These are phyloP conservation scores for Myxozyma melibiosi DNA, from an alignment of 805 yeast genomes.

Conservation along the genomic window DNA sequence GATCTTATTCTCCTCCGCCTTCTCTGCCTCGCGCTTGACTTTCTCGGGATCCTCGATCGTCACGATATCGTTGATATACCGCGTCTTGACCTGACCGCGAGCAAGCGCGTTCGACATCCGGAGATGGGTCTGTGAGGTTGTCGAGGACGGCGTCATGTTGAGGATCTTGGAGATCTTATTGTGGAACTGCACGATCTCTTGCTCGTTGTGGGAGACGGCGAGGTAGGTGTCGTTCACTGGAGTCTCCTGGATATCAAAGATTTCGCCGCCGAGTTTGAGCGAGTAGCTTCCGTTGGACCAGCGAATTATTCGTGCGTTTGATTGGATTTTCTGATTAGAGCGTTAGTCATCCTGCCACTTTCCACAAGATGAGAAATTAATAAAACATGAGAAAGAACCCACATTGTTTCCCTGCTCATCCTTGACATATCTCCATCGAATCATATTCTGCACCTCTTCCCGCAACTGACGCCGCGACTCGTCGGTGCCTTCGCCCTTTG, in stretches of 20 bases:
- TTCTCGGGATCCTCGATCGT: constrained; percentile 51
- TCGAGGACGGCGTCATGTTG: constrained; percentile 86
- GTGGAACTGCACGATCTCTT: constrained; percentile 70
- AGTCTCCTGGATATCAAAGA: constrained; percentile 72
- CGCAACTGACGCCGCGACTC: constrained; percentile 40
- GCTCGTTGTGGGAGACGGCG: constrained; percentile 68
- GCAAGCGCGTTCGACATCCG: constrained; percentile 59
- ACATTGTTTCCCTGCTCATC: constrained; percentile 62
- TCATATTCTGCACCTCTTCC: constrained; percentile 75
- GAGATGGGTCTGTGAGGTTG: constrained; percentile 80
- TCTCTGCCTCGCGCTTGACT: constrained; percentile 48
- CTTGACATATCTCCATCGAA: constrained; percentile 91
- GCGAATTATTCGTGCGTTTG: constrained; percentile 84
- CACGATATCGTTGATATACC: constrained; percentile 41
- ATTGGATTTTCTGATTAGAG: constrained; percentile 60
- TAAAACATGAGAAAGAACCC: background rate
- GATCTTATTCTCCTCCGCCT: constrained; percentile 44
- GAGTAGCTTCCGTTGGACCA: constrained; percentile 95
- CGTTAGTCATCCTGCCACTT: too few species aligned
- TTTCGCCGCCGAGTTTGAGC: constrained; percentile 81
- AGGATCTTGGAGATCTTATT: constrained; percentile 64
- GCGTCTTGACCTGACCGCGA: constrained; percentile 41
- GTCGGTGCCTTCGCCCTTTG: constrained; percentile 26
- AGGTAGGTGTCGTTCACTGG: constrained; percentile 71
- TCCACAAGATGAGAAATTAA: too few species aligned